Conservation (phyloP, 129 eudicot genomes). For the Tagetes erecta region DNA sequence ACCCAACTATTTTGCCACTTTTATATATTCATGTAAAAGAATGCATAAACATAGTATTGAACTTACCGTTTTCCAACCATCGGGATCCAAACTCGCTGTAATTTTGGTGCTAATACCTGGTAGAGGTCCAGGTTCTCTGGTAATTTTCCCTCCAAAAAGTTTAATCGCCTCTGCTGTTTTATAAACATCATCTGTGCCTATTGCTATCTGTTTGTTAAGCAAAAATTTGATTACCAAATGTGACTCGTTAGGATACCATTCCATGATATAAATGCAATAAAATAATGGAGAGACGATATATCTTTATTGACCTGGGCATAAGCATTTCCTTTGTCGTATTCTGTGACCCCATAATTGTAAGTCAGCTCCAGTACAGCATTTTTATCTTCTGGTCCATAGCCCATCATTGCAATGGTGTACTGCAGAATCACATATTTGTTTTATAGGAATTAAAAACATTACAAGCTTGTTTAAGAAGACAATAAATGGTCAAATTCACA, state of each 20-base stretch:
- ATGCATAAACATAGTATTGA: slow-evolving; percentile 19
- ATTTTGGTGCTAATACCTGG: slow-evolving; percentile 94
- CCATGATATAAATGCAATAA: background rate
- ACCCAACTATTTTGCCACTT: background rate
- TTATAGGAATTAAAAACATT: background rate
- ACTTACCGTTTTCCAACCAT: slow-evolving; percentile 95
- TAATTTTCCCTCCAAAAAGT: slow-evolving; percentile 79
- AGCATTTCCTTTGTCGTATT: slow-evolving; percentile 93
- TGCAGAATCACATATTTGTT: slow-evolving; percentile 34
- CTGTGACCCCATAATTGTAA: slow-evolving; percentile 91
- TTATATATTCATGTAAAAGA: background rate
- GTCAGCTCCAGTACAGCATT: slow-evolving; percentile 91
- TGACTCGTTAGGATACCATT: background rate
- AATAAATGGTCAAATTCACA: background rate
- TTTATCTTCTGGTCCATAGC: slow-evolving; percentile 95
- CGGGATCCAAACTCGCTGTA: slow-evolving; percentile 94
- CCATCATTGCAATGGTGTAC: slow-evolving; percentile 98
- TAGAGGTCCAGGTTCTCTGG: slow-evolving; percentile 92
- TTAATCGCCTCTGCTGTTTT: slow-evolving; percentile 89
- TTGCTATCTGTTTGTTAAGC: slow-evolving; percentile 63
- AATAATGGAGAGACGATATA: background rate
- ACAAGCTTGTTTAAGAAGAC: slow-evolving; percentile 11
- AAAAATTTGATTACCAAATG: slow-evolving; percentile 14
- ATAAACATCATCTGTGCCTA: slow-evolving; percentile 95
- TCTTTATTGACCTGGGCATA: slow-evolving; percentile 75